Conservation (phyloP, 345 rosid species). For the Aurinia saxatilis region DNA sequence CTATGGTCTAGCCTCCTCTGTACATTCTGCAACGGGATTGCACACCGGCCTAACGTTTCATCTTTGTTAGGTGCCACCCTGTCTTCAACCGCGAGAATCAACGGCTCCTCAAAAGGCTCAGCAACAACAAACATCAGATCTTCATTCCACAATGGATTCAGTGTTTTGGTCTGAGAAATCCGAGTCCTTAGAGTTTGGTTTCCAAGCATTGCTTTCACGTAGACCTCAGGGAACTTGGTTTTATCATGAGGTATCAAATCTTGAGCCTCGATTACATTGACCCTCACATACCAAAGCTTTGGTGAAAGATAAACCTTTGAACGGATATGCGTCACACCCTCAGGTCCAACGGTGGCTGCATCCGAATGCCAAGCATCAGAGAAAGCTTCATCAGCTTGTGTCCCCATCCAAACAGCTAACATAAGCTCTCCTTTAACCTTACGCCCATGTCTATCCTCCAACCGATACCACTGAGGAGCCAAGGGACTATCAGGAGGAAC, state of each 20-base stretch:
- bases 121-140: conserved; percentile 92
- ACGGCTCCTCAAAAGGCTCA: conserved; percentile 83
- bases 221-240: conserved; percentile 75
- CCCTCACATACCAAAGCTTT: conserved; percentile 93
- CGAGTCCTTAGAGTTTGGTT: conserved; percentile 61
- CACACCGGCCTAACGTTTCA: conserved; percentile 57
- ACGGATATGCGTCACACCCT: conserved; percentile 54
- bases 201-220: conserved; percentile 60
- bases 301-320: conserved; percentile 93
- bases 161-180: conserved; percentile 53
- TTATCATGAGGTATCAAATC: conserved; percentile 73
- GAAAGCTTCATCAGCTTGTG: conserved; percentile 96
- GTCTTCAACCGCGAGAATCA: conserved; percentile 73
- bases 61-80: conserved; percentile 67
- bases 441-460: conserved; percentile 70
- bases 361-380: conserved; percentile 98
- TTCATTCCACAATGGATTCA: conserved; percentile 95
- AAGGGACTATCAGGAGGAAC: conserved; percentile 93
- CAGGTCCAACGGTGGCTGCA: conserved; percentile 69
- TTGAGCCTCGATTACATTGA: conserved; percentile 94
- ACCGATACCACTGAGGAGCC: conserved; percentile 95
- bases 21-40: conserved; percentile 46
- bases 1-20: conserved; percentile 84
- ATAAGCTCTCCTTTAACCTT: conserved; percentile 82
- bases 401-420: conserved; percentile 99